Evolutionary conservation across 2,329 filamentous ascomycete species (phyloP).

Genomic region (Penicillium aurantiogriseum): DNA sequence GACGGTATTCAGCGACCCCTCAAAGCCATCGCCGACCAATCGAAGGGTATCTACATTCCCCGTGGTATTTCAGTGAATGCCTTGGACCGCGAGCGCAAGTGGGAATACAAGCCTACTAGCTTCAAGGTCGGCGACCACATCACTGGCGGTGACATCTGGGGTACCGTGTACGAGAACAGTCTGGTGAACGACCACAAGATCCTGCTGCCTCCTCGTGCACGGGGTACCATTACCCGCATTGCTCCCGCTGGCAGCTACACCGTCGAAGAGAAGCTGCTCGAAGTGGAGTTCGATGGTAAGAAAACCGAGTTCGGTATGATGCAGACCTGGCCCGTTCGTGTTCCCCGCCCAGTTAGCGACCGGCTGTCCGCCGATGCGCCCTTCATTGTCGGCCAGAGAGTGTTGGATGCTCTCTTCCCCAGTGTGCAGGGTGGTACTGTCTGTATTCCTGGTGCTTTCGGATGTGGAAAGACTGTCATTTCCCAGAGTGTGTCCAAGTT

Average conservation of each 20-base stretch:
- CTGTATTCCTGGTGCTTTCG: slow-evolving; percentile 96
- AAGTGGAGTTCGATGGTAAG: slow-evolving; percentile 95
- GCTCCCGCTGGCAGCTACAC: slow-evolving; percentile 88
- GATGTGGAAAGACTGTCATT: slow-evolving; percentile 99
- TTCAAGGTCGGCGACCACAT: slow-evolving; percentile 97
- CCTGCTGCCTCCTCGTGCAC: slow-evolving; percentile 81
- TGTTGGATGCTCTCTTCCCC: slow-evolving; percentile 93
- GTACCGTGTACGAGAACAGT: slow-evolving; percentile 92
- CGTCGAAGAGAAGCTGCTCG: slow-evolving; percentile 88
- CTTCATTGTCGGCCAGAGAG: slow-evolving; percentile 94
- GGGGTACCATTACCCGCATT: slow-evolving; percentile 89
- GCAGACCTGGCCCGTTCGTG: slow-evolving; percentile 97
- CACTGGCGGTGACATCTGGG: slow-evolving; percentile 93
- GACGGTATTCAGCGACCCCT: slow-evolving; percentile 97
- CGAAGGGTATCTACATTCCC: slow-evolving; percentile 94
- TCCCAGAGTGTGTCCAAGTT: slow-evolving; percentile 98
- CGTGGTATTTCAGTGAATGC: slow-evolving; percentile 86
- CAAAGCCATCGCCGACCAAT: slow-evolving; percentile 72
- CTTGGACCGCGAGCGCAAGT: slow-evolving; percentile 87
- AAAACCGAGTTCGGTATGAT: slow-evolving; percentile 96
- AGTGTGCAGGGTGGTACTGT: slow-evolving; percentile 96
- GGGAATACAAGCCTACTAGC: slow-evolving; percentile 83
- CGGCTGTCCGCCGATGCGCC: slow-evolving; percentile 85
- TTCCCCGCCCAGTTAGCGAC: slow-evolving; percentile 86
- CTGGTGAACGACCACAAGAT: slow-evolving; percentile 93